Base-by-base conservation (phyloP, 1,139 yeast species). In the Pichiaceae sp. region DNA sequence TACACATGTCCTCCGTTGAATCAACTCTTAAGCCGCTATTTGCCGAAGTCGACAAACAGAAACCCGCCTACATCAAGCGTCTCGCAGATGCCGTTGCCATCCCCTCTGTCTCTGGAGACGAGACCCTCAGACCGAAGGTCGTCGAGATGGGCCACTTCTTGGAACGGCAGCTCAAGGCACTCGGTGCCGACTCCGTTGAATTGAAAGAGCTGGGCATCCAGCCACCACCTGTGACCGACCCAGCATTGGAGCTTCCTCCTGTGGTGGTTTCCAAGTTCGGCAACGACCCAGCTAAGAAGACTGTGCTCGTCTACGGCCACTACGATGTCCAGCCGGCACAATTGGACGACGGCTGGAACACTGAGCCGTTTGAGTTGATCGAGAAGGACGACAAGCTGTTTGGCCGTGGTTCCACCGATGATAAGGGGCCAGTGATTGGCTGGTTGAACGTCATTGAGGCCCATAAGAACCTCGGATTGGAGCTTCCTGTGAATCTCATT, bases 281-380 rank as follows among this genome's bases (percentile, higher is more conserved):
- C 35, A 59, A 60, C 31, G 95, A 89, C 57, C 78, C 95, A 29
- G 47, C 59, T 28, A 83, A 84, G 68, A 89, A 87, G 64, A 91
- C 87, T 20, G 82, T 93, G 31, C 72, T 93, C 49, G 80, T 93
- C 35, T 91, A 91, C 58, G 98, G 97, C 28, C 98, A 91, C 61
- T 89, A 89, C 63, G 98, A 91, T 54, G 99, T 91, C 43, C 99
- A 91, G 66, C 99, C 99, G 7, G 99, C 99, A 15, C 64, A 72
- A 35, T 53, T 68, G 44, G 95, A 84, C 51, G 98, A 91, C 57
- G 98, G 99, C 25, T 91, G 99, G 99, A 67, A 70, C 53, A 74
- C 94, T 34, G 96, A 87, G 47, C 99, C 99, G 9, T 91, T 91
- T 63, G 68, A 66, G 40, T 64, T 91, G 56, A 70, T 72, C 43